A percentile compares a stretch with the other conserved stretches of the same genome.
These are phyloP conservation scores for Xylaria sp. DNA, from an alignment of 2,329 filamentous ascomycete genomes.

Conservation along the genomic window DNA sequence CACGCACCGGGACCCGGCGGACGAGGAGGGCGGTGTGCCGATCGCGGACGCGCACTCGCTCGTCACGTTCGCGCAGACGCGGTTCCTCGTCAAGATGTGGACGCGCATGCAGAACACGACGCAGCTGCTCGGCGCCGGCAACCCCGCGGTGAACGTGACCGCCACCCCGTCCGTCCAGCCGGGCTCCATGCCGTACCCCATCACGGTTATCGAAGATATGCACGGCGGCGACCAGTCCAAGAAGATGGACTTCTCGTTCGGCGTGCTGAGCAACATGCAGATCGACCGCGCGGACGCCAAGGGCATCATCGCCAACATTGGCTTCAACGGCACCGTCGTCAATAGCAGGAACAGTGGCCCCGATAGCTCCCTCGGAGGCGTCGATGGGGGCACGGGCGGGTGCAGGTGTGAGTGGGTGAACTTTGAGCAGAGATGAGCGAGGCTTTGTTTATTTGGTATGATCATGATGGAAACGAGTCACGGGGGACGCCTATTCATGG, in stretches of 20 bases:
- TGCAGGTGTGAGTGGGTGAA: slow-evolving; percentile 73
- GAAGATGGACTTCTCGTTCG: slow-evolving; percentile 67
- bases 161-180: slow-evolving; percentile 54
- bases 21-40: slow-evolving; percentile 65
- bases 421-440: slow-evolving; percentile 47
- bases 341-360: slow-evolving; percentile 58
- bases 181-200: slow-evolving; percentile 72
- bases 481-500: neutral
- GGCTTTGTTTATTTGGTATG: neutral
- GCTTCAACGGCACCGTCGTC: slow-evolving; percentile 62
- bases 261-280: slow-evolving; percentile 59
- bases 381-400: slow-evolving; percentile 72
- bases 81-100: slow-evolving; percentile 74
- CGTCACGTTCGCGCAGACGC: slow-evolving; percentile 69
- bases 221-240: slow-evolving; percentile 66
- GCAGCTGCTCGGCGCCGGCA: slow-evolving; percentile 51
- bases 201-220: slow-evolving; percentile 70
- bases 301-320: slow-evolving; percentile 62
- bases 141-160: slow-evolving; percentile 39
- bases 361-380: slow-evolving; percentile 65
- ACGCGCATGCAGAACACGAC: slow-evolving; percentile 62
- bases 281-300: slow-evolving; percentile 58
- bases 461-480: slow-evolving; percentile 6
- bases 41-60: slow-evolving; percentile 65
- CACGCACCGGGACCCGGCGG: slow-evolving; percentile 53